phyloP scores from a whole-genome alignment of 2,329 filamentous ascomycete genomes.

The Hymenoscyphus salicellus region DNA sequence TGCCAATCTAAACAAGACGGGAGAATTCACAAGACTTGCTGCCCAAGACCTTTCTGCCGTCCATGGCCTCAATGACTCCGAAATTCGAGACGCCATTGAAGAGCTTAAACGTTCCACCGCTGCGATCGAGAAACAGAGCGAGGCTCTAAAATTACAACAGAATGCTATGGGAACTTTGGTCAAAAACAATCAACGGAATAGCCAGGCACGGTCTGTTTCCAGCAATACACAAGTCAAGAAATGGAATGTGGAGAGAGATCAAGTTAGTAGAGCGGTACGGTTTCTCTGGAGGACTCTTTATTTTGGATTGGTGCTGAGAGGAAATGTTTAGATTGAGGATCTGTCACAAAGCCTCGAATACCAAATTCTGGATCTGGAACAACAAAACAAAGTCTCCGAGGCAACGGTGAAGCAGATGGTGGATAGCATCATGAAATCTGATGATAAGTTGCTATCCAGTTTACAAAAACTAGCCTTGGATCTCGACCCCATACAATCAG shows the following conservation, averaged over 20 bases:
- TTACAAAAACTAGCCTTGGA: conserved; percentile 65
- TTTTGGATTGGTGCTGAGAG: background rate
- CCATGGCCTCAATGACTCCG: conserved; percentile 55
- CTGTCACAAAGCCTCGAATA: conserved; percentile 47
- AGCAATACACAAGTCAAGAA: conserved; percentile 39
- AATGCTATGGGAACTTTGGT: conserved; percentile 55
- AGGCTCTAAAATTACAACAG: conserved; percentile 59
- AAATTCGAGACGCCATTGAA: conserved; percentile 59
- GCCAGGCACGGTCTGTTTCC: conserved; percentile 38
- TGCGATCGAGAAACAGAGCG: conserved; percentile 62
- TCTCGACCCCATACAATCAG: conserved; percentile 51
- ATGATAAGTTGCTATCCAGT: conserved; percentile 63
- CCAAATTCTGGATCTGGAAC: conserved; percentile 48
- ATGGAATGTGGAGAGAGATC: conserved; percentile 41
- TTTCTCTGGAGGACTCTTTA: background rate
- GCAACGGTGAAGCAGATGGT: conserved; percentile 48
- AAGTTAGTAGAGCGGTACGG: conserved; percentile 44
- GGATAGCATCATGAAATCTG: conserved; percentile 52
- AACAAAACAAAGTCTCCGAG: conserved; percentile 47
- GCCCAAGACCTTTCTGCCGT: conserved; percentile 46
- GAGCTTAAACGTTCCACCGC: conserved; percentile 64
- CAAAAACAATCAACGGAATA: conserved; percentile 41
- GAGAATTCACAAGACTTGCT: conserved; percentile 46
- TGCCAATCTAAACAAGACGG: conserved; percentile 47
- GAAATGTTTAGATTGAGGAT: conserved; percentile 44